These are phyloP conservation scores for Chaetoceros muelleri DNA, from an alignment of 108 stramenopile species.

Conservation along the genomic window DNA sequence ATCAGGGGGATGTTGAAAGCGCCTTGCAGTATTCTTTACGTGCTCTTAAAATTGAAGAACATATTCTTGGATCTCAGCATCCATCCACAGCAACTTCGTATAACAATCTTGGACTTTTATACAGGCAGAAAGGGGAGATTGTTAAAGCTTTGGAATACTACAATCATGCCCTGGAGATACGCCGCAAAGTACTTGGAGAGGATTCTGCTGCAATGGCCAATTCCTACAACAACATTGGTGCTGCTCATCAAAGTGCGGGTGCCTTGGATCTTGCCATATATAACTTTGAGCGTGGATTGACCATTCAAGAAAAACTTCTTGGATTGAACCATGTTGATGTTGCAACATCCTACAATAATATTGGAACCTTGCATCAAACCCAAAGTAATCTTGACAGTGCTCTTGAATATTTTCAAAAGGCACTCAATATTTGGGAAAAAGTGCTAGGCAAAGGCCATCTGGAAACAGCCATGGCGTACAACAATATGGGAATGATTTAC, in stretches of 20 bases:
- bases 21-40: neutral
- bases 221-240: constrained; percentile 16
- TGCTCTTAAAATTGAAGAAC: neutral
- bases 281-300: constrained; percentile 18
- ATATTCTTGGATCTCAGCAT: neutral
- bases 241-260: constrained; percentile 4
- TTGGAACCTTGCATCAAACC: constrained; percentile 9
- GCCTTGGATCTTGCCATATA: constrained; percentile 12
- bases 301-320: constrained; percentile 11
- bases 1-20: neutral
- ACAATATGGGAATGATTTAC: constrained; percentile 21
- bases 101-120: constrained; percentile 11
- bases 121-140: constrained; percentile 15
- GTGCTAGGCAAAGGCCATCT: constrained; percentile 23
- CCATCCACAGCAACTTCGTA: constrained; percentile 2
- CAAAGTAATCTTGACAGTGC: constrained; percentile 13
- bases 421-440: constrained; percentile 16
- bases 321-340: constrained; percentile 18
- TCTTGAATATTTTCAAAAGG: constrained; percentile 20
- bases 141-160: constrained; percentile 13
- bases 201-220: constrained; percentile 14
- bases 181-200: constrained; percentile 18
- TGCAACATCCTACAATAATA: constrained; percentile 10
- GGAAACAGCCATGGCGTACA: constrained; percentile 11
- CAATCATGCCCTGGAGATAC: constrained; percentile 20